Evolutionary conservation across 2,329 filamentous ascomycete genomes (phyloP).

Genomic region (Colletotrichum melonis): DNA sequence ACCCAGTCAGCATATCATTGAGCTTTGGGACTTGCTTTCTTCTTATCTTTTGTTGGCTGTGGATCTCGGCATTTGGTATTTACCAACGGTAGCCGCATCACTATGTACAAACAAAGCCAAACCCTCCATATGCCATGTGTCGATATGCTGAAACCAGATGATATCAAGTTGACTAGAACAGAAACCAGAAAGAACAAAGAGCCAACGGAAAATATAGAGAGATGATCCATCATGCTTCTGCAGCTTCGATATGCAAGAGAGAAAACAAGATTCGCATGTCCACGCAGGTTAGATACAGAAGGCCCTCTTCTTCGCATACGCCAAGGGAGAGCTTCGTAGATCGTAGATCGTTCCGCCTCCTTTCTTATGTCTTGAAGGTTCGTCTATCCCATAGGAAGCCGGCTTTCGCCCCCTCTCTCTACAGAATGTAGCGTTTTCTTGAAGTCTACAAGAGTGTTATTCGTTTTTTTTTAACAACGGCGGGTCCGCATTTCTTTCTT

Average conservation of each 20-base stretch:
- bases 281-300: slow-evolving; percentile 13
- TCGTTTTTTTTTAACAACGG: background rate
- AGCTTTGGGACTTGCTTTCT: background rate
- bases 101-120: background rate
- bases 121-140: no score
- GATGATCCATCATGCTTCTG: slow-evolving; percentile 6
- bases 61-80: slow-evolving; percentile 2
- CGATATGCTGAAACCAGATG: slow-evolving; percentile 8
- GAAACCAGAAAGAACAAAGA: slow-evolving; percentile 1
- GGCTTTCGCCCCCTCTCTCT: background rate
- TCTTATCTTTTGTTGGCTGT: background rate
- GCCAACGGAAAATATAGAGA: slow-evolving; percentile 2
- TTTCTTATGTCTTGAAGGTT: background rate
- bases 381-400: background rate
- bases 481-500: background rate
- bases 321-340: background rate
- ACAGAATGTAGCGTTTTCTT: background rate
- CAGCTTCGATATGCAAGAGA: slow-evolving; percentile 5
- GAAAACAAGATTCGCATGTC: slow-evolving; percentile 16
- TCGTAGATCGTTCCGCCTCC: background rate
- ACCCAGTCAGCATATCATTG: background rate
- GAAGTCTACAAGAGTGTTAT: background rate
- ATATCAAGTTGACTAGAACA: slow-evolving; percentile 26
- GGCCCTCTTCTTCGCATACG: background rate
- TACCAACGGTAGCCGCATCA: background rate